phyloP scores from a whole-genome alignment of 2,329 filamentous ascomycete species.

The Aspergillus persii region DNA sequence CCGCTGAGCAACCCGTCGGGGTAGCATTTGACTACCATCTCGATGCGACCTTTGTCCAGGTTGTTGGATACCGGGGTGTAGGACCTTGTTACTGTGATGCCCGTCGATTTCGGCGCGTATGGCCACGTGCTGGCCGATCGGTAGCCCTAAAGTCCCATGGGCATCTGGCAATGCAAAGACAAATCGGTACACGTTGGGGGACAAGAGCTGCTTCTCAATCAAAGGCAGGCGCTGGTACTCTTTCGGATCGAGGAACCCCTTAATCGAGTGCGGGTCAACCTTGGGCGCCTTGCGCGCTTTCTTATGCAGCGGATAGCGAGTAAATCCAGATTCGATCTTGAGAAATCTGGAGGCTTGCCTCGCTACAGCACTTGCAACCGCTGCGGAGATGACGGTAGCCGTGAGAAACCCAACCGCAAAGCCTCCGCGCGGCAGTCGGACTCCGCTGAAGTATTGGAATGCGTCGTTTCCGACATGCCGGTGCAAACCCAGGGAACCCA shows the following conservation, averaged over 20 bases:
- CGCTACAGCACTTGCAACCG: conserved; percentile 7
- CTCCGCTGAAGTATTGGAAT: conserved; percentile 1
- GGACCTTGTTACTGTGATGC: conserved; percentile 49
- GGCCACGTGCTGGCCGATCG: conserved; percentile 57
- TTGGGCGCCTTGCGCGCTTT: conserved; percentile 41
- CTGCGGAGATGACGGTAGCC: conserved; percentile 17
- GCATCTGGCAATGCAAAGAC: conserved; percentile 49
- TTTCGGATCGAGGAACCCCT: conserved; percentile 52
- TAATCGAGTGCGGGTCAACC: conserved; percentile 39
- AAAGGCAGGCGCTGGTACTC: conserved; percentile 51
- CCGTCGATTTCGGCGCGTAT: conserved; percentile 51
- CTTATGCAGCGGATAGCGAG: conserved; percentile 36
- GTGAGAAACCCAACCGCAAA: conserved; percentile 22
- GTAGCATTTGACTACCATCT: conserved; percentile 38
- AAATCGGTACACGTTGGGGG: conserved; percentile 41
- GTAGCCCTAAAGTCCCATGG: conserved; percentile 51
- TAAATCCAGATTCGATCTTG: conserved; percentile 26
- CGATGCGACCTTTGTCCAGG: conserved; percentile 31
- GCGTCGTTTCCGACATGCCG: background rate
- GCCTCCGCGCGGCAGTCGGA: conserved; percentile 15
- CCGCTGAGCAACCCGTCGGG: conserved; percentile 34
- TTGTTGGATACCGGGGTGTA: conserved; percentile 51
- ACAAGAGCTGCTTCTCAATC: conserved; percentile 20
- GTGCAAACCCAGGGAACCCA: background rate
- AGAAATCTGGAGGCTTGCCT: conserved; percentile 17